Conservation (phyloP, 139 green algal genomes). For the Chlorella vulgaris region DNA sequence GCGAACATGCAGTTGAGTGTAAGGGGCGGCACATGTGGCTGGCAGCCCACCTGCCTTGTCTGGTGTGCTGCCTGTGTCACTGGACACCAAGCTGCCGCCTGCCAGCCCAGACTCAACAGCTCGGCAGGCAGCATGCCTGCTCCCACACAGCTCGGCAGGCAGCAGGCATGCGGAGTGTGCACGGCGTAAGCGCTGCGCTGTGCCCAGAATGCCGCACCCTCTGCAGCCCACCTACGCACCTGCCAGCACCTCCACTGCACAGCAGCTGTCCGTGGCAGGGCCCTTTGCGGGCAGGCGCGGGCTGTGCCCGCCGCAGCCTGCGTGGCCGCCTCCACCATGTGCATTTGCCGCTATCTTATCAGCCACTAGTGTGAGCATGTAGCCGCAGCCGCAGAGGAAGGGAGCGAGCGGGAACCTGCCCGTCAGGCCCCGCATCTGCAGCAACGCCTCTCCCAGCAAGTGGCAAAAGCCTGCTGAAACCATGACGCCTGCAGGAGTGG, state of each 20-base stretch:
- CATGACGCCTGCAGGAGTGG: constrained; percentile 62
- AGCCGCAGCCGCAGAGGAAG: constrained; percentile 57
- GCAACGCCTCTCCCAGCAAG: constrained; percentile 59
- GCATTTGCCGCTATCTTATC: constrained; percentile 7
- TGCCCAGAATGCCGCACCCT: background rate
- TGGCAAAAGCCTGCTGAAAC: constrained; percentile 80
- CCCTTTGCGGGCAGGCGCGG: background rate
- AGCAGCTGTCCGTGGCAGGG: constrained; percentile 8
- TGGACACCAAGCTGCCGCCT: too few species aligned
- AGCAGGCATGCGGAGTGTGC: too few species aligned
- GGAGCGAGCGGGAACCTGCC: constrained; percentile 51
- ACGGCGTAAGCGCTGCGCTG: too few species aligned
- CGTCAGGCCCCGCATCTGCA: constrained; percentile 28
- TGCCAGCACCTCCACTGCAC: constrained; percentile 22
- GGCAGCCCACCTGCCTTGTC: too few species aligned
- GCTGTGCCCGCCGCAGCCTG: background rate
- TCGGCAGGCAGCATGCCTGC: too few species aligned
- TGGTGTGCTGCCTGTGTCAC: too few species aligned
- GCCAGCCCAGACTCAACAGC: too few species aligned
- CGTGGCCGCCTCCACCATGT: background rate
- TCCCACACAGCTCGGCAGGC: too few species aligned
- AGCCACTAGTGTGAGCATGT: constrained; percentile 51
- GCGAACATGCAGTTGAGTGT: background rate
- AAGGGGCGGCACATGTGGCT: too few species aligned
- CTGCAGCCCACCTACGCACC: background rate